Evolutionary conservation across 2,329 filamentous ascomycete genomes (phyloP).

Genomic region (Cladosporium sp.): DNA sequence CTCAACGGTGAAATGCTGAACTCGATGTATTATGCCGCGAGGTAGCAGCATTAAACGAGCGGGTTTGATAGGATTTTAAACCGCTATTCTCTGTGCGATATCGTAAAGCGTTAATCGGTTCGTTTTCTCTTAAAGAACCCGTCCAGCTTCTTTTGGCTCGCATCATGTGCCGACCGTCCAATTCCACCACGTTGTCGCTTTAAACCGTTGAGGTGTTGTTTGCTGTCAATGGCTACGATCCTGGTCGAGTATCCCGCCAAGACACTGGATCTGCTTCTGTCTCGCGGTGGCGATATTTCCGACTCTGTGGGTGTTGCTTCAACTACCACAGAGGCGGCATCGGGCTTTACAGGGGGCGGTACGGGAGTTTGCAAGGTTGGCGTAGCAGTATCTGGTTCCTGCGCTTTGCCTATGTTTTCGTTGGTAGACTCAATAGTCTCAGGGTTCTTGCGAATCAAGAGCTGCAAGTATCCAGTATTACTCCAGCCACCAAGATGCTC

Average conservation of each 20-base stretch:
- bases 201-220: slow-evolving; percentile 65
- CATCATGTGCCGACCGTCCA: slow-evolving; percentile 71
- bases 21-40: too few species aligned
- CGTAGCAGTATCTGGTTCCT: not conserved
- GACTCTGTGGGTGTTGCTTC: not conserved
- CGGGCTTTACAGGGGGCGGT: not conserved
- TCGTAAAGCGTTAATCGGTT: slow-evolving; percentile 16
- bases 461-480: slow-evolving; percentile 60
- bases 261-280: slow-evolving; percentile 1
- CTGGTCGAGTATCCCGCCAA: slow-evolving; percentile 42
- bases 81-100: too few species aligned
- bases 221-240: slow-evolving; percentile 62
- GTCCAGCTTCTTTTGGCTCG: slow-evolving; percentile 68
- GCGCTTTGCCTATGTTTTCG: not conserved
- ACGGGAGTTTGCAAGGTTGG: not conserved
- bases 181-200: slow-evolving; percentile 79
- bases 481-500: slow-evolving; percentile 57
- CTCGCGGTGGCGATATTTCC: not conserved
- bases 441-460: slow-evolving; percentile 16
- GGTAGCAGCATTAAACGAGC: too few species aligned
- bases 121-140: slow-evolving; percentile 62
- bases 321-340: not conserved
- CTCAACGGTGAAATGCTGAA: too few species aligned
- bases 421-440: not conserved
- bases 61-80: too few species aligned